These are phyloP conservation scores for Neurospora tetrasperma DNA, from an alignment of 495 filamentous ascomycete genomes.

Conservation along the genomic window DNA sequence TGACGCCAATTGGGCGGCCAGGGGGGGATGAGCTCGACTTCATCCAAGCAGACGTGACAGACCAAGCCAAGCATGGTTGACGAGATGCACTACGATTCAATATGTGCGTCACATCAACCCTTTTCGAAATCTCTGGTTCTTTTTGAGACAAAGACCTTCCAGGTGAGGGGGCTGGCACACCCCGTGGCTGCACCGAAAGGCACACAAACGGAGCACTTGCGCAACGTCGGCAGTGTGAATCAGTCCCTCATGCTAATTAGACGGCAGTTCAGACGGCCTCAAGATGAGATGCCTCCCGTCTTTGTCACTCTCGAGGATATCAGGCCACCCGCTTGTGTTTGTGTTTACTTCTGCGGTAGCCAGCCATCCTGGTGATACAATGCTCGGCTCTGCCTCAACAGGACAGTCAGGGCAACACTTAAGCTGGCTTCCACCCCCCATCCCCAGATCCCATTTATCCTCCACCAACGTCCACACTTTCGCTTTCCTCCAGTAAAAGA, in stretches of 20 bases:
- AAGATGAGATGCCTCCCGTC: not conserved
- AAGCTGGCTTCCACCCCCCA: not conserved
- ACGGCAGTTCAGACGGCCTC: not conserved
- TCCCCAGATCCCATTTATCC: not conserved
- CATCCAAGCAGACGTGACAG: not conserved
- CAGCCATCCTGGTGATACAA: not conserved
- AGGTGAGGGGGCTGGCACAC: not conserved
- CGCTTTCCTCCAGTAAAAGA: not conserved
- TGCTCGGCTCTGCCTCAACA: not conserved
- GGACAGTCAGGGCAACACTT: not conserved
- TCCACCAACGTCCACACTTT: not conserved
- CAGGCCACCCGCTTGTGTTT: not conserved
- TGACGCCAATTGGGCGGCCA: not conserved
- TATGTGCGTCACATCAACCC: constrained; percentile 9
- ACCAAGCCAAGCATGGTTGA: not conserved
- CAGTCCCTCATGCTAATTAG: not conserved
- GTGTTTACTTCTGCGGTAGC: not conserved
- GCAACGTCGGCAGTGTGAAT: not conserved
- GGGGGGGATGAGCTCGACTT: not conserved
- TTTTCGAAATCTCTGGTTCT: not conserved
- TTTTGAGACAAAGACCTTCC: not conserved
- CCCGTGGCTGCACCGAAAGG: not conserved
- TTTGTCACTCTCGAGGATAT: not conserved
- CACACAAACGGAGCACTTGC: not conserved
- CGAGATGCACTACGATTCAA: constrained; percentile 3